Percentiles rank a stretch among this genome's conserved stretches.
Evolutionary conservation across 768 basidiomycete genomes (phyloP).

Genomic region (Mrakia hoshinonis): DNA sequence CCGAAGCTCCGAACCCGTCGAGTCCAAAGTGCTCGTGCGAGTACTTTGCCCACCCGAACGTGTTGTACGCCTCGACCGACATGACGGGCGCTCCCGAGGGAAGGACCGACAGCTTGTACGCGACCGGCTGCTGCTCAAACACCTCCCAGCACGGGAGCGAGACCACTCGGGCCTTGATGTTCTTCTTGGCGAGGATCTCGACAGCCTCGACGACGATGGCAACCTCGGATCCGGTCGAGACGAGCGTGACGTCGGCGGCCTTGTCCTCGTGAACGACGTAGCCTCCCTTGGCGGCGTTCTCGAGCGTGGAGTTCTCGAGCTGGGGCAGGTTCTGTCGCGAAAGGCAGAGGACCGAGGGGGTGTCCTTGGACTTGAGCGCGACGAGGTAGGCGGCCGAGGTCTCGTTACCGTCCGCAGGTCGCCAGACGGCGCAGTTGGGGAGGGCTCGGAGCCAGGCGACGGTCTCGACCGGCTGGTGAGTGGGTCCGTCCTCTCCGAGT

Average conservation of each 20-base stretch:
- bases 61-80: conserved; percentile 73
- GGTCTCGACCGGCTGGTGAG: conserved; percentile 90
- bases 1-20: conserved; percentile 75
- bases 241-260: conserved; percentile 76
- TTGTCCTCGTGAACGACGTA: conserved; percentile 78
- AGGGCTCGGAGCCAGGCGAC: conserved; percentile 75
- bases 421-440: conserved; percentile 79
- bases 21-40: conserved; percentile 61
- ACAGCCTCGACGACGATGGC: conserved; percentile 79
- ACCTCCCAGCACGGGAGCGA: conserved; percentile 60
- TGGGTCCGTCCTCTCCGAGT: conserved; percentile 86
- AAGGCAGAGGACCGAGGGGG: conserved; percentile 62
- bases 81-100: conserved; percentile 82
- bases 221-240: conserved; percentile 84
- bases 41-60: conserved; percentile 80
- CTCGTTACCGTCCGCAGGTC: conserved; percentile 91
- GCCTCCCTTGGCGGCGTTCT: conserved; percentile 71
- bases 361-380: conserved; percentile 62
- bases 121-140: conserved; percentile 64
- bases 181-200: conserved; percentile 63
- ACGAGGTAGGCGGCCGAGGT: conserved; percentile 85
- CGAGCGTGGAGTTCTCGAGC: conserved; percentile 76
- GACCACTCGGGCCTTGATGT: conserved; percentile 72
- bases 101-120: conserved; percentile 74
- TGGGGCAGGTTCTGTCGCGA: conserved; percentile 90